Evolutionary conservation across 768 basidiomycete genomes (phyloP), one percentile per base, ranked within the genome.

Genomic region (Mycena venus): DNA sequence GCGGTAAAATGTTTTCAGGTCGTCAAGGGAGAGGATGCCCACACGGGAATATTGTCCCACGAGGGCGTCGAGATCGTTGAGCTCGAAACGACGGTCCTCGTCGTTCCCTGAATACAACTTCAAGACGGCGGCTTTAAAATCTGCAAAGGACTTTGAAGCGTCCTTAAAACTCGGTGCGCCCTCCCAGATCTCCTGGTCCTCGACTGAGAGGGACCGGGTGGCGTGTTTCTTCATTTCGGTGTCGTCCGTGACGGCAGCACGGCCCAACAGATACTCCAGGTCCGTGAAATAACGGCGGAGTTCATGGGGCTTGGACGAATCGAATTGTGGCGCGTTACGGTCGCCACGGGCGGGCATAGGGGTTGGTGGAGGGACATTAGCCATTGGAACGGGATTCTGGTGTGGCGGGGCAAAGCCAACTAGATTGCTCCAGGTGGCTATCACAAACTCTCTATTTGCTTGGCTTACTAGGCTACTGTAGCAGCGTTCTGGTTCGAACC

Each of bases 71-170:
- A 83, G 64, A 47, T 83, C n/a, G n/a, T n/a, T n/a, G n/a, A n/a
- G n/a, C n/a, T n/a, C n/a, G n/a, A n/a, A 83, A 2, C 77, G 73
- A 21, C 66, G 62, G 1, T 74, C 68, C 32, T 66, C 66, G 15
- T 77, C 75, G 31, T 77, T 74, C 23, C 73, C 79, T n/a, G 80
- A 68, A 62, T 83, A 84, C 25, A 79, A 68, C 14, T 78, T 77
- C 29, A 77, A 53, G 2, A 83, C 77, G 1, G 70, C 76, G 1
- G 76, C 53, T 60, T 78, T 81, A 70, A 82, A 80, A 1, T 74
- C 71, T 4, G 75, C 71, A 58, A 74, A 83, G 23, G 76, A 65
- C 40, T 64, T 61, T 5, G 47, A 66, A 21, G 47, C 31, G 47
- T 55, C 60, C 2, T 31, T 34, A 31, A 68, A 80, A 10, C 64